phyloP scores from a whole-genome alignment of 495 filamentous ascomycete genomes.

The Neurospora sublineolata region DNA sequence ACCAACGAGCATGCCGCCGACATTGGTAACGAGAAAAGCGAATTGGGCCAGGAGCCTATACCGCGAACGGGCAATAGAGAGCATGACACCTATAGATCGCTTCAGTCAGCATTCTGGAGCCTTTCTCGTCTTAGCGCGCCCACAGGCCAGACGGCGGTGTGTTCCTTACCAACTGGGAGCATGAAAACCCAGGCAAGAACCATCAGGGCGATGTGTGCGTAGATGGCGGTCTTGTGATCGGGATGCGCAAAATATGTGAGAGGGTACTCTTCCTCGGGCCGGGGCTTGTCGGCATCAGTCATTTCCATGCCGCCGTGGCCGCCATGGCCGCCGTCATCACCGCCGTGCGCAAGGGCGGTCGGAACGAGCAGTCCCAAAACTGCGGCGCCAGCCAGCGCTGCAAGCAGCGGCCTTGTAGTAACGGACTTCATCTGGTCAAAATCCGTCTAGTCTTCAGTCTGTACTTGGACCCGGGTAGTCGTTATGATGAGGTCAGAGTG shows the following conservation, averaged over 20 bases:
- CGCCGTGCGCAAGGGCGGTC: conserved; percentile 32
- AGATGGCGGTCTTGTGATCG: conserved; percentile 54
- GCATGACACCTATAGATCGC: conserved; percentile 57
- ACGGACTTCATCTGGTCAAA: background rate
- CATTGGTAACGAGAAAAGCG: conserved; percentile 62
- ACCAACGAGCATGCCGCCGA: conserved; percentile 55
- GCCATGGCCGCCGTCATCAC: conserved; percentile 11
- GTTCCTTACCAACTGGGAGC: conserved; percentile 61
- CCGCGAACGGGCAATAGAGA: conserved; percentile 72
- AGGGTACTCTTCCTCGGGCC: conserved; percentile 31
- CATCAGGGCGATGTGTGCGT: conserved; percentile 74
- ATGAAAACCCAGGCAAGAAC: conserved; percentile 70
- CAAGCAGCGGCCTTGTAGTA: conserved; percentile 3
- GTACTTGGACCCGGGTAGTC: background rate
- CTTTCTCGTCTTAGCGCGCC: background rate
- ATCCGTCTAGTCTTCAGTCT: background rate
- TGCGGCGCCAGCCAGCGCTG: conserved; percentile 12
- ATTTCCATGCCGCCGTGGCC: conserved; percentile 36
- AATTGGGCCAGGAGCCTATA: conserved; percentile 64
- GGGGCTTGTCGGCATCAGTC: conserved; percentile 26
- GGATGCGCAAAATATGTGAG: conserved; percentile 67
- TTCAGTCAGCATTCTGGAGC: conserved; percentile 11
- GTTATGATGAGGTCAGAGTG: background rate
- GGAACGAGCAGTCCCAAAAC: conserved; percentile 26
- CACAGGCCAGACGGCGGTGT: background rate